These are phyloP conservation scores for Mikania micrantha DNA, from an alignment of 129 eudicot species.

Conservation along the genomic window DNA sequence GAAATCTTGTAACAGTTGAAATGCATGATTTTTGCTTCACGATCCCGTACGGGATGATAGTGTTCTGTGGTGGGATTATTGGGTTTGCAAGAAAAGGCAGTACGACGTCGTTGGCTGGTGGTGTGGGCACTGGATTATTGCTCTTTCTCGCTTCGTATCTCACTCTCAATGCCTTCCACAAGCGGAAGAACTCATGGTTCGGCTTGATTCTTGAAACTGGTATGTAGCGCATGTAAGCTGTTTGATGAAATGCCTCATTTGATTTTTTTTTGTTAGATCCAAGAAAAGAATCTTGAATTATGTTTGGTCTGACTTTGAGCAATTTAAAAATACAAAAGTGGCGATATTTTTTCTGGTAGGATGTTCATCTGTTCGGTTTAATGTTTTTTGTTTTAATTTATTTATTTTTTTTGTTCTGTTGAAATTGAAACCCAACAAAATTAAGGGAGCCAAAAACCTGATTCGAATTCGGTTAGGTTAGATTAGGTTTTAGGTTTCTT, in stretches of 20 bases:
- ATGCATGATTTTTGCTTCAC: constrained; percentile 99
- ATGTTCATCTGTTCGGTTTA: too few species aligned
- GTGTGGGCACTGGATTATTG: constrained; percentile 64
- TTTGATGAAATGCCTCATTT: constrained; percentile 11
- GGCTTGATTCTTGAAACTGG: constrained; percentile 75
- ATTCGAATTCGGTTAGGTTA: too few species aligned
- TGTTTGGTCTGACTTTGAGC: too few species aligned
- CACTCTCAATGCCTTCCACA: constrained; percentile 75
- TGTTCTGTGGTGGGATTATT: constrained; percentile 66
- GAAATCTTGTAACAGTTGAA: constrained; percentile 3
- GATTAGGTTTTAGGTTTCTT: too few species aligned
- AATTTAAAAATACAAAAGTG: too few species aligned
- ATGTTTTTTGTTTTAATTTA: too few species aligned
- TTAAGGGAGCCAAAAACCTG: too few species aligned
- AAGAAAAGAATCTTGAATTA: neutral
- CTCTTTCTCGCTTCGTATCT: constrained; percentile 80
- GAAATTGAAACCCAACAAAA: too few species aligned
- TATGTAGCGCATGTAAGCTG: constrained; percentile 19
- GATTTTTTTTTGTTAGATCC: neutral
- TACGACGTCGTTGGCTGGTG: constrained; percentile 79
- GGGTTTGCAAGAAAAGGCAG: constrained; percentile 82
- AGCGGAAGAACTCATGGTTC: constrained; percentile 61
- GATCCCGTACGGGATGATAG: constrained; percentile 84
- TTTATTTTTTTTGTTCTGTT: too few species aligned
- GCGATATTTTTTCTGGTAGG: too few species aligned